Base-by-base conservation (phyloP, 345 rosid genomes). In the Eucalyptus shirleyi region DNA sequence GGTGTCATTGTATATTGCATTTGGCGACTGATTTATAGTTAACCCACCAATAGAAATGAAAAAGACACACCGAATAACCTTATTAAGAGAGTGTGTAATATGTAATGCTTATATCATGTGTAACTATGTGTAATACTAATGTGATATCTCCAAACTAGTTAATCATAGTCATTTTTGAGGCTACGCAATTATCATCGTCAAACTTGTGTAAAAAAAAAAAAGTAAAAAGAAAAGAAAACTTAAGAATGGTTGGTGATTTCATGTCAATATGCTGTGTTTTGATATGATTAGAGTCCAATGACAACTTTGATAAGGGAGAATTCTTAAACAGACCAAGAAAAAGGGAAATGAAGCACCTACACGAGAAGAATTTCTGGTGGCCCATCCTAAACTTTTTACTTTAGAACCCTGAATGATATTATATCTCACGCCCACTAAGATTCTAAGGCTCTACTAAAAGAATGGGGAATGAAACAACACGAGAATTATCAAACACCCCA, bases 401-500 rank as follows among this genome's bases (percentile, higher is more conserved):
- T 77, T 40, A 77, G 85, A 77, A 21, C 85, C 85, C 85, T 37
- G 47, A 77, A 77, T 21, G 47, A 40, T 77, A 30, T 32, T 49
- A 28, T 86, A 32, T 40, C 45, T 50, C 59, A 50, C 42, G 88
- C 42, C 45, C 88, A 86, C 45, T n/a, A 50, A 47, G 69, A 51
- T 87, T 40, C 69, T 55, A 23, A 51, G 47, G 88, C 86, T 89
- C 81, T 86, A 45, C 69, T 69, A 65, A 69, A 32, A 89, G 89
- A 81, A 86, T 19, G 85, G 89, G 69, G 88, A 90, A 55, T 77
- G 85, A 77, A 89, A 88, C 92, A 90, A 91, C 89, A 86, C 72
- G 90, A 65, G 90, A 91, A 92, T 91, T 92, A 94, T 95, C 89
- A 95, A 92, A 90, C 91, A 85, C 81, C 86, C 87, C 91, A 24